Conservation (phyloP, 2,329 filamentous ascomycete genomes). For the Colletotrichum sp. region DNA sequence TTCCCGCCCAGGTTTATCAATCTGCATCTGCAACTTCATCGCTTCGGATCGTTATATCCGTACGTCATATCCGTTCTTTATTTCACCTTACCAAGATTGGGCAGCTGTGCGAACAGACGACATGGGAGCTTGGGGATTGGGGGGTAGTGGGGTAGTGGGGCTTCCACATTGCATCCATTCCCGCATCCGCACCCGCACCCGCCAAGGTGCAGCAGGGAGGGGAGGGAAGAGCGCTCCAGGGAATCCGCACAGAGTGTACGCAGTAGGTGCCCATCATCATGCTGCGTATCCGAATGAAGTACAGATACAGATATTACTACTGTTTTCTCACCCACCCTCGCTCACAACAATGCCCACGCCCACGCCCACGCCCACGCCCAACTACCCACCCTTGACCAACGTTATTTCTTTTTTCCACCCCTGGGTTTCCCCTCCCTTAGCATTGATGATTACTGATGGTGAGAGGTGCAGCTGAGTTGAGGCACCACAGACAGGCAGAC, state of each 20-base stretch:
- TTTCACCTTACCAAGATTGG: neutral
- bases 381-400: neutral
- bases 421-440: neutral
- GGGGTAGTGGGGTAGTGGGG: neutral
- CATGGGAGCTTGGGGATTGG: neutral
- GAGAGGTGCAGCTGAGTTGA: neutral
- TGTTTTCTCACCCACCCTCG: neutral
- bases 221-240: neutral
- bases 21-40: neutral
- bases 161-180: neutral
- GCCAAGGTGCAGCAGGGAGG: neutral
- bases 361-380: neutral
- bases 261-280: neutral
- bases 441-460: neutral
- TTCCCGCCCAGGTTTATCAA: neutral
- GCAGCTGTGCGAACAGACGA: constrained; percentile 12
- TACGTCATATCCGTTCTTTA: constrained; percentile 5
- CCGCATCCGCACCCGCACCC: neutral
- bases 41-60: neutral
- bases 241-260: neutral
- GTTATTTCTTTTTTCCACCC: neutral
- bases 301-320: neutral
- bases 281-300: neutral
- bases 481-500: neutral
- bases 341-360: neutral